Evolutionary conservation across 2,329 filamentous ascomycete genomes (phyloP).

Genomic region (Penicillium polonicum): DNA sequence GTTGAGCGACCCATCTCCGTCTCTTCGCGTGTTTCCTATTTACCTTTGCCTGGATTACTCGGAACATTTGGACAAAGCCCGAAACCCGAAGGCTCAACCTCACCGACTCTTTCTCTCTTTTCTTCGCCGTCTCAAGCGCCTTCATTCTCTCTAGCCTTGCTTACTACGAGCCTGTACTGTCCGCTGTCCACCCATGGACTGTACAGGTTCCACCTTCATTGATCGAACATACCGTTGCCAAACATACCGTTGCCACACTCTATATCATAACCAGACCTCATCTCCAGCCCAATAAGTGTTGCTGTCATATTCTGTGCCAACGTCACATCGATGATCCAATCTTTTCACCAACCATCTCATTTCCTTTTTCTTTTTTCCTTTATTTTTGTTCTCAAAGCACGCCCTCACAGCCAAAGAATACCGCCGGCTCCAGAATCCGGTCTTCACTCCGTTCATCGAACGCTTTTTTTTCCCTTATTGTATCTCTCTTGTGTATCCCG

Average conservation of each 20-base stretch:
- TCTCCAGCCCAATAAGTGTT: slow-evolving; percentile 3
- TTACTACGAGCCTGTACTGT: background rate
- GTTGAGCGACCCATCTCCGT: slow-evolving; percentile 19
- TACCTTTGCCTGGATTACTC: background rate
- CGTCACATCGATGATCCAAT: background rate
- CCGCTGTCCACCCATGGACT: background rate
- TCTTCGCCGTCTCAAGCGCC: background rate
- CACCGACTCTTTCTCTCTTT: slow-evolving; percentile 1
- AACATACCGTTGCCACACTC: slow-evolving; percentile 10
- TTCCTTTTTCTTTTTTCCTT: slow-evolving; percentile 4
- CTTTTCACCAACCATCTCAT: slow-evolving; percentile 2
- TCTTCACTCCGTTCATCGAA: slow-evolving; percentile 5
- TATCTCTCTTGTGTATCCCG: slow-evolving; percentile 2
- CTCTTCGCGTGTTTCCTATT: slow-evolving; percentile 5
- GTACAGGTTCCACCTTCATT: slow-evolving; percentile 5
- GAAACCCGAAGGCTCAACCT: background rate
- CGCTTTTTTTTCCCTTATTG: background rate
- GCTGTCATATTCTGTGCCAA: slow-evolving; percentile 8
- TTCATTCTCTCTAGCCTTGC: background rate
- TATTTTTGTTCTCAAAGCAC: background rate
- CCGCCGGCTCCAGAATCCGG: background rate
- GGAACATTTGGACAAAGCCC: background rate
- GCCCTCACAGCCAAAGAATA: background rate
- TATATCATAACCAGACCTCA: slow-evolving; percentile 11
- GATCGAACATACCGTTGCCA: slow-evolving; percentile 6